These are phyloP conservation scores for Boletus subparvulus DNA, from an alignment of 768 basidiomycete genomes.

Conservation along the genomic window DNA sequence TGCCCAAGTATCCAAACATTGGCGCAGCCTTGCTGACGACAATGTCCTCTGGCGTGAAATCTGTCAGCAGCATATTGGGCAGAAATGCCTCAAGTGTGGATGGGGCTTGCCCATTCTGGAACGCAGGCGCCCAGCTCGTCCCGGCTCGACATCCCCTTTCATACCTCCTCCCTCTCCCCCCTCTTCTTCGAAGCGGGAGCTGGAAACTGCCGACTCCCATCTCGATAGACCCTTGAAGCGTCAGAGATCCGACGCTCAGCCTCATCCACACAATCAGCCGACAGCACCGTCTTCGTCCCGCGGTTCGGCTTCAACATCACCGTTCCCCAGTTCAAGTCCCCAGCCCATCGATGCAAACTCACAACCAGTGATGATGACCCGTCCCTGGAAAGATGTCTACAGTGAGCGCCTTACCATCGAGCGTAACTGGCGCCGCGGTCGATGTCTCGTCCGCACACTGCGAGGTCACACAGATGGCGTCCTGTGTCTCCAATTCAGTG, in stretches of 20 bases:
- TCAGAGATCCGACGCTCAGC: slow-evolving; percentile 31
- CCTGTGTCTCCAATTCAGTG: slow-evolving; percentile 95
- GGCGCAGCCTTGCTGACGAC: slow-evolving; percentile 91
- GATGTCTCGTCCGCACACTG: slow-evolving; percentile 79
- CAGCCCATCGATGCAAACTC: slow-evolving; percentile 24
- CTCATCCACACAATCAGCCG: background rate
- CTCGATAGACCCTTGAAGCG: slow-evolving; percentile 50
- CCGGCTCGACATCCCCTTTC: slow-evolving; percentile 41
- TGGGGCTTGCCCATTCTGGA: slow-evolving; percentile 95
- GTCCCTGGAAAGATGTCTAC: slow-evolving; percentile 99
- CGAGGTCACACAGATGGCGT: slow-evolving; percentile 95
- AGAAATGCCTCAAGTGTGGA: slow-evolving; percentile 94
- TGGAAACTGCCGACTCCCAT: slow-evolving; percentile 30
- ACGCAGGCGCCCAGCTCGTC: slow-evolving; percentile 53
- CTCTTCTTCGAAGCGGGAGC: slow-evolving; percentile 39
- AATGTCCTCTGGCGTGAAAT: slow-evolving; percentile 94
- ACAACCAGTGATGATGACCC: slow-evolving; percentile 48
- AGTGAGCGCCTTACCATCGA: slow-evolving; percentile 96
- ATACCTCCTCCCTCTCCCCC: slow-evolving; percentile 30
- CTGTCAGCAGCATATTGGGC: slow-evolving; percentile 97
- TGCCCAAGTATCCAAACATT: slow-evolving; percentile 82
- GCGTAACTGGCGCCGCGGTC: slow-evolving; percentile 95
- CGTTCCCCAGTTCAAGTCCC: slow-evolving; percentile 1
- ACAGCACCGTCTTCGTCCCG: slow-evolving; percentile 8
- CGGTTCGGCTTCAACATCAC: slow-evolving; percentile 15